Evolutionary conservation across 2,329 filamentous ascomycete species (phyloP).

Genomic region (Fusarium beomiforme): DNA sequence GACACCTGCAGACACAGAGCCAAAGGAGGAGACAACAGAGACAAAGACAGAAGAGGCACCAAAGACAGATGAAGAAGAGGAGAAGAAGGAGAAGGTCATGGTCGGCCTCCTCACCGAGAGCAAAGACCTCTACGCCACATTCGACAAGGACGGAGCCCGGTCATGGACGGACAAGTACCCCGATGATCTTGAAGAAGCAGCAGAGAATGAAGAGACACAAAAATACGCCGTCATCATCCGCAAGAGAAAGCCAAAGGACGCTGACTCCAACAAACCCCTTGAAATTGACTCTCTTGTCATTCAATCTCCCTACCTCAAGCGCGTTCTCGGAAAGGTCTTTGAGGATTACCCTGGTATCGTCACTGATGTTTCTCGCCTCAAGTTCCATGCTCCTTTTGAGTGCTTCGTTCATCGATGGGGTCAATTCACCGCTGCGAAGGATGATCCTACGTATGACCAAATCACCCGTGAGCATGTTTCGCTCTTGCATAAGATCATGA

Average conservation of each 20-base stretch:
- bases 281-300: conserved; percentile 70
- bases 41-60: conserved; percentile 20
- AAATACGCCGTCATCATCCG: conserved; percentile 70
- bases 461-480: conserved; percentile 57
- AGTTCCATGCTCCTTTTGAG: conserved; percentile 69
- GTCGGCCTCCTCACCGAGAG: conserved; percentile 51
- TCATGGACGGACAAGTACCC: conserved; percentile 68
- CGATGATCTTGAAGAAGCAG: conserved; percentile 63
- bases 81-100: conserved; percentile 34
- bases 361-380: conserved; percentile 66
- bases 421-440: conserved; percentile 53
- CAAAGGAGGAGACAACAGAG: conserved; percentile 18
- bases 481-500: conserved; percentile 58
- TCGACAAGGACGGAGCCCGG: conserved; percentile 58
- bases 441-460: conserved; percentile 53
- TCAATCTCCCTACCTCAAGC: conserved; percentile 70
- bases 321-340: conserved; percentile 64
- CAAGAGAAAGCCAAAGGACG: conserved; percentile 61
- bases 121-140: conserved; percentile 56
- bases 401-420: conserved; percentile 75
- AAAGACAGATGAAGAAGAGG: conserved; percentile 21
- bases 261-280: conserved; percentile 68
- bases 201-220: conserved; percentile 69
- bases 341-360: conserved; percentile 69
- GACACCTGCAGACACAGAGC: conserved; percentile 36